Base-by-base conservation (phyloP, 129 eudicot species). In the Deinandra increscens region DNA sequence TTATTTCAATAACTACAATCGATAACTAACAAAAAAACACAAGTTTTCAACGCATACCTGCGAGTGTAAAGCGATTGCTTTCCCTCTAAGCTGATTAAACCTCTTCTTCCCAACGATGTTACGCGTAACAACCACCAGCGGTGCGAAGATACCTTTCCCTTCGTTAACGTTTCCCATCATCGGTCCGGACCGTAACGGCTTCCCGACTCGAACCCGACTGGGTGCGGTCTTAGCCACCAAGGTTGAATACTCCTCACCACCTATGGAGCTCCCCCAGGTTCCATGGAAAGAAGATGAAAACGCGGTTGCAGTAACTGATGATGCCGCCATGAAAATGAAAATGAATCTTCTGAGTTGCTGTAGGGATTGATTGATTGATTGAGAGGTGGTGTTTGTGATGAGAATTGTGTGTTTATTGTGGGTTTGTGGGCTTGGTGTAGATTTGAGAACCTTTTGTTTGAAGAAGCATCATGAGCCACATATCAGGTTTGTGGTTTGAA, bases 21-120 rank as follows among this genome's bases (percentile, higher is more conserved):
- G 36, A 43, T 46, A 39, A 20, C 12, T 36, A 37, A 14, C 51
- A 54, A 75, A 54, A 75, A 41, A 34, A 15, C 60, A 67, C 42
- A 67, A 58, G 53, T 34, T 2, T 44, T 34, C 1, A 58, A 75
- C 34, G 4, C 39, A 20, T 12, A 89, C 99, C 97, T 89, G 99
- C 7, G 99, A 94, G 81, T 94, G 99, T 49, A 94, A 81, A 75
- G 99, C 97, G 74, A 94, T 94, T 23, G 99, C 99, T 72, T 94
- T 94, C 17, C 99, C 99, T 78, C 99, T 87, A 74, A 94, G 85
- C 82, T 94, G 97, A 51, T 89, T 94, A 84, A 94, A 94, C 74
- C 87, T 61, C 75, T 94, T 94, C 86, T 89, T 94, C 29, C 99
- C 99, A 17, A 94, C 61, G 15, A 94, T 71, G 41, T 94, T 82